These are phyloP conservation scores for Wickerhamiella slavikovae DNA, from an alignment of 805 yeast species.

Conservation along the genomic window DNA sequence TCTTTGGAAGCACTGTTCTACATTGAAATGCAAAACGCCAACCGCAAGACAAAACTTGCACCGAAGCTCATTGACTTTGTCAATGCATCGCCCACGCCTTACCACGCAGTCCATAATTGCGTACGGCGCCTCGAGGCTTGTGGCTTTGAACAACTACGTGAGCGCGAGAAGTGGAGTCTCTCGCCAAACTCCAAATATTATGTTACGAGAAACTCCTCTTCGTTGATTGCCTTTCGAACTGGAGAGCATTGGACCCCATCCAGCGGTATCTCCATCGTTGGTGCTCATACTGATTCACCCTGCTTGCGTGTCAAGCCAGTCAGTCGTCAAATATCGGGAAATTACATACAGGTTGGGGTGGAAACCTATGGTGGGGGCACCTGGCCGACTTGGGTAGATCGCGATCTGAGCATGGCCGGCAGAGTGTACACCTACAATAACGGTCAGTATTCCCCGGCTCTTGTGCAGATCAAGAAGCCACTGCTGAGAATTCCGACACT, in stretches of 20 bases:
- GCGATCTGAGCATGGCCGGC: slow-evolving; percentile 83
- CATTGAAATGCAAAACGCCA: too few relatives aligned
- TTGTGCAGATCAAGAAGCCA: slow-evolving; percentile 69
- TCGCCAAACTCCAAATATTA: slow-evolving; percentile 45
- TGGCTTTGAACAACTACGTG: slow-evolving; percentile 61
- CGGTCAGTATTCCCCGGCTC: slow-evolving; percentile 36
- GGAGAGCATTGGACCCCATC: slow-evolving; percentile 60
- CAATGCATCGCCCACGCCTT: slow-evolving; percentile 79
- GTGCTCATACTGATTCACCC: slow-evolving; percentile 95
- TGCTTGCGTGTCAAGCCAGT: slow-evolving; percentile 78
- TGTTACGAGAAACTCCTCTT: slow-evolving; percentile 78
- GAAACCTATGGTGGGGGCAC: slow-evolving; percentile 92
- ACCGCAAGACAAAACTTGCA: too few relatives aligned
- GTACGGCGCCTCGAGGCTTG: slow-evolving; percentile 30
- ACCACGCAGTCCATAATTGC: slow-evolving; percentile 65
- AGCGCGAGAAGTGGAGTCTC: slow-evolving; percentile 48
- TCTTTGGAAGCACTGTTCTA: too few relatives aligned
- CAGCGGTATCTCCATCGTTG: slow-evolving; percentile 69
- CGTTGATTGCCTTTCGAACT: slow-evolving; percentile 69
- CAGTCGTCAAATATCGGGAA: slow-evolving; percentile 41
- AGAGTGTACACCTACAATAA: slow-evolving; percentile 48
- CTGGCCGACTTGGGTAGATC: slow-evolving; percentile 94
- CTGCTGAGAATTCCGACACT: slow-evolving; percentile 78
- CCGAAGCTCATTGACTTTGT: slow-evolving; percentile 53
- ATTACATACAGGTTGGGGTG: slow-evolving; percentile 76